phyloP scores from a whole-genome alignment of 768 basidiomycete genomes.

The Serendipita sp. region DNA sequence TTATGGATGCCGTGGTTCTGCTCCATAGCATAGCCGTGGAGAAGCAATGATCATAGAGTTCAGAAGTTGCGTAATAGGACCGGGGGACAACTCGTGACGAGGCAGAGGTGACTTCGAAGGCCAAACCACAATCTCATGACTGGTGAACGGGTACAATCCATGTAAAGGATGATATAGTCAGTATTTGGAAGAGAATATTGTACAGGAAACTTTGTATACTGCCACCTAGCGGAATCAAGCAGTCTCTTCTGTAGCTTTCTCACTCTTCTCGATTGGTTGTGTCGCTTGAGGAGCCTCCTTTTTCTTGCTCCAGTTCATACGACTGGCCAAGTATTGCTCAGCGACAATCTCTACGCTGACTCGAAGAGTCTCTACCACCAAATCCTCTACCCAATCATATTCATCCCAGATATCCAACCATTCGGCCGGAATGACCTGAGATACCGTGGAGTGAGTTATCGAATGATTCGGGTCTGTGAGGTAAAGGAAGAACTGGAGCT shows the following conservation, averaged over 20 bases:
- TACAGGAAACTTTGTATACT: background rate
- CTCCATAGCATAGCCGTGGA: too few species aligned
- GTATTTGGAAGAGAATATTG: too few species aligned
- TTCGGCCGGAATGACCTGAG: constrained; percentile 64
- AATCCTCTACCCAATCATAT: constrained; percentile 92
- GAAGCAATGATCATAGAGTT: too few species aligned
- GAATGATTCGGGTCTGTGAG: constrained; percentile 67
- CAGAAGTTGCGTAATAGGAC: too few species aligned
- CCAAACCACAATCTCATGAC: too few species aligned
- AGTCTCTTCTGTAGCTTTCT: background rate
- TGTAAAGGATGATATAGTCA: too few species aligned
- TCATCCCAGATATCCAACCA: constrained; percentile 83
- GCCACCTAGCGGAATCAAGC: background rate
- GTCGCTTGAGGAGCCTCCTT: background rate
- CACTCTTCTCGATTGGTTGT: background rate
- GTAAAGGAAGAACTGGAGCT: constrained; percentile 55
- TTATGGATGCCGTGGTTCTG: too few species aligned
- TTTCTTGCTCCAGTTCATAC: constrained; percentile 61
- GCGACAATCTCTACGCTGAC: constrained; percentile 79
- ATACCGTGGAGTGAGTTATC: constrained; percentile 57
- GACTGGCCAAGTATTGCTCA: constrained; percentile 72
- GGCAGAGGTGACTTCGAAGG: too few species aligned
- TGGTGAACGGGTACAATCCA: too few species aligned
- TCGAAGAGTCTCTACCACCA: constrained; percentile 72
- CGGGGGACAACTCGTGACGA: too few species aligned